These are phyloP conservation scores for Cladosporium sp. DNA, from an alignment of 2,329 filamentous ascomycete genomes.

Conservation along the genomic window DNA sequence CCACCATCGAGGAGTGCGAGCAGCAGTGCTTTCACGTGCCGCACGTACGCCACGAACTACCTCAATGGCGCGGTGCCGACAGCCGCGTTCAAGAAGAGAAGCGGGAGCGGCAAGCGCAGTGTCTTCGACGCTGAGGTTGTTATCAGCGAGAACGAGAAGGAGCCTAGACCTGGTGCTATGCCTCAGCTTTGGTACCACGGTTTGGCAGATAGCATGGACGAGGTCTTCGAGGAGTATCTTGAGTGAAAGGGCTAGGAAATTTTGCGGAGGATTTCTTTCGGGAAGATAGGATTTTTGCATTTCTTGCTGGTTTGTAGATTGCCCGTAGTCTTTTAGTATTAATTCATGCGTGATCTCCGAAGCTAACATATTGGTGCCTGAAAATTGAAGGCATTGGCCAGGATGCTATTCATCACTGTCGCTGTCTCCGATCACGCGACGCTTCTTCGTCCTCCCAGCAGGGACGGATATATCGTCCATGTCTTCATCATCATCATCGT, in stretches of 20 bases:
- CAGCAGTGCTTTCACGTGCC: conserved; percentile 30
- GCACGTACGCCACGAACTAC: conserved; percentile 35
- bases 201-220: background rate
- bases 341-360: background rate
- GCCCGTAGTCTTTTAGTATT: conserved; percentile 10
- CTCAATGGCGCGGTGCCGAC: conserved; percentile 28
- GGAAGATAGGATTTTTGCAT: background rate
- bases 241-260: background rate
- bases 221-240: background rate
- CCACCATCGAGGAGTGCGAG: conserved; percentile 20
- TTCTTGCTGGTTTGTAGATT: conserved; percentile 11
- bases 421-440: conserved; percentile 18
- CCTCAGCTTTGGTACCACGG: conserved; percentile 20
- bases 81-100: conserved; percentile 11
- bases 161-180: conserved; percentile 9
- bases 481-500: conserved; percentile 8
- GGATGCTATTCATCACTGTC: conserved; percentile 16
- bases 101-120: conserved; percentile 25
- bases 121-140: conserved; percentile 28
- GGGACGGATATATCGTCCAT: background rate
- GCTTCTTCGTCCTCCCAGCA: conserved; percentile 5
- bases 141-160: conserved; percentile 9
- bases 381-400: background rate
- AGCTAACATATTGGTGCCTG: background rate
- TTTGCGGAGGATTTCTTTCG: background rate